These are phyloP conservation scores for Saxophila tyrrhenica DNA, from an alignment of 495 filamentous ascomycete species.

Conservation along the genomic window DNA sequence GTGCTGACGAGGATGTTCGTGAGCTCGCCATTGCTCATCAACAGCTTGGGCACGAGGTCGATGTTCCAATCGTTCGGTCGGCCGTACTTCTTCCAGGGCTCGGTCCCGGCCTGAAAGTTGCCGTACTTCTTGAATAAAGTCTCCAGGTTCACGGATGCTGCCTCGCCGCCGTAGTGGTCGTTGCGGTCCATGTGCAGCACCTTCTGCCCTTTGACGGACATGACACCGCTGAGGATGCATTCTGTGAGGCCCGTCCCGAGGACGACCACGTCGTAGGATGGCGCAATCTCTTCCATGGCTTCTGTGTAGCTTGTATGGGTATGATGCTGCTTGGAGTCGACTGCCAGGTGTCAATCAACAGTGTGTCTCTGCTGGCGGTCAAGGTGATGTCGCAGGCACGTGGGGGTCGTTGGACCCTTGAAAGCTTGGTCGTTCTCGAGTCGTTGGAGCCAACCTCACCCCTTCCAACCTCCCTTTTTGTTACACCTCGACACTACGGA, in stretches of 20 bases:
- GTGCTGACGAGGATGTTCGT: constrained; percentile 96
- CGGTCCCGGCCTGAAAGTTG: constrained; percentile 65
- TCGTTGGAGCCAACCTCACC: too few relatives aligned
- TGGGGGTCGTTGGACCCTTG: not conserved
- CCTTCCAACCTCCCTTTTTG: not conserved
- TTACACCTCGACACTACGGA: not conserved
- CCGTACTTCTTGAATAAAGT: constrained; percentile 94
- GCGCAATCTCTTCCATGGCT: constrained; percentile 89
- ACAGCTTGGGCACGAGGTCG: constrained; percentile 91
- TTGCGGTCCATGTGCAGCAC: constrained; percentile 98
- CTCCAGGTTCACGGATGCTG: constrained; percentile 90
- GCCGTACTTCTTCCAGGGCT: constrained; percentile 96
- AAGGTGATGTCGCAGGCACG: not conserved
- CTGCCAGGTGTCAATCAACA: too few relatives aligned
- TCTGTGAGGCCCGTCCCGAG: constrained; percentile 96
- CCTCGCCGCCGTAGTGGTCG: constrained; percentile 98
- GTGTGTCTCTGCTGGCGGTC: not conserved
- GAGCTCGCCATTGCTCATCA: constrained; percentile 97
- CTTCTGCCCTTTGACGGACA: constrained; percentile 98
- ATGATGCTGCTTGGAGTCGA: too few relatives aligned
- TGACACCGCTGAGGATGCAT: constrained; percentile 94
- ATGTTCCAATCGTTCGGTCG: constrained; percentile 99
- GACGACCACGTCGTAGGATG: constrained; percentile 96
- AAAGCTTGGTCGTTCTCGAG: too few relatives aligned
- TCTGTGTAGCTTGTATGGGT: too few relatives aligned